Percentiles rank a stretch among this genome's conserved stretches.
These are phyloP conservation scores for Aspergillus tamarii DNA, from an alignment of 2,329 filamentous ascomycete genomes.

Conservation along the genomic window DNA sequence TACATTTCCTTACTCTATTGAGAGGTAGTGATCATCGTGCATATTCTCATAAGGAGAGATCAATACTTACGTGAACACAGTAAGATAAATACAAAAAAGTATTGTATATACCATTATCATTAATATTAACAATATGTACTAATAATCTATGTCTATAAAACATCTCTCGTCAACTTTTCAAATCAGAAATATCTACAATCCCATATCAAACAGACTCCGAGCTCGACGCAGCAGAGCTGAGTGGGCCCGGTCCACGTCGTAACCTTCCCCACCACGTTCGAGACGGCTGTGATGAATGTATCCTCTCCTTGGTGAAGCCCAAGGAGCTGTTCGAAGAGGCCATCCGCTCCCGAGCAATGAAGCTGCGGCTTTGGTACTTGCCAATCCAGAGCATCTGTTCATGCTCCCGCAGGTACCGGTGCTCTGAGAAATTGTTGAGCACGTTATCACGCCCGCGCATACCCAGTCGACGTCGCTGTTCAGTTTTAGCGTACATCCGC, in stretches of 20 bases:
- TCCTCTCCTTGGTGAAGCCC: neutral
- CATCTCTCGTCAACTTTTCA: neutral
- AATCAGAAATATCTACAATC: neutral
- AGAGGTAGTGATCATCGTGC: too few species aligned
- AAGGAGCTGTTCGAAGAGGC: neutral
- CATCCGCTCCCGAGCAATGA: neutral
- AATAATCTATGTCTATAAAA: neutral
- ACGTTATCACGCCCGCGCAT: constrained; percentile 63
- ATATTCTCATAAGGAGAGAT: too few species aligned
- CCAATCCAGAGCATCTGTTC: constrained; percentile 63
- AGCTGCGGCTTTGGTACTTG: constrained; percentile 27
- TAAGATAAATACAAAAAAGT: too few species aligned
- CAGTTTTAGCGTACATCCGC: constrained; percentile 63
- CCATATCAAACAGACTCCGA: neutral
- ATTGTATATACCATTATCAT: neutral
- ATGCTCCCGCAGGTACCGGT: constrained; percentile 64
- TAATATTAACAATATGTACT: constrained; percentile 1
- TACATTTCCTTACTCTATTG: too few species aligned
- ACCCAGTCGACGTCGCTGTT: constrained; percentile 59
- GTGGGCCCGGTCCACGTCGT: neutral
- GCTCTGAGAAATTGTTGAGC: constrained; percentile 61
- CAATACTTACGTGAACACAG: too few species aligned
- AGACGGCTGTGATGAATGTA: neutral
- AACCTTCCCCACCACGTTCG: neutral
- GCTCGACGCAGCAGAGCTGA: neutral